Conservation (phyloP, 192 early-diverging fungal species). For the Coemansia sp. region DNA sequence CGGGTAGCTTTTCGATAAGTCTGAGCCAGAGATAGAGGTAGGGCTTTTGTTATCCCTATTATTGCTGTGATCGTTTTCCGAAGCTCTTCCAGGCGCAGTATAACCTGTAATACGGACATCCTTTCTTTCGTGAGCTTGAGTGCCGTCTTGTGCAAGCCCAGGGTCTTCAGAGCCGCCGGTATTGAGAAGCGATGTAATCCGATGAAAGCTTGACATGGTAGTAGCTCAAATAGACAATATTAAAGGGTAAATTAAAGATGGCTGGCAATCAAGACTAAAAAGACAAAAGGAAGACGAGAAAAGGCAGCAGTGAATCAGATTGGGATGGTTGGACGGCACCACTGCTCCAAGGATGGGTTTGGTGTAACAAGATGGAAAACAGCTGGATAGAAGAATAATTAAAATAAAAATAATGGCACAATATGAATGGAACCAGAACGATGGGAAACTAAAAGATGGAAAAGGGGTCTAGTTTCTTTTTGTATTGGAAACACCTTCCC, state of each 20-base stretch:
- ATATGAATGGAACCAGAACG: no score
- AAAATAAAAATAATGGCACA: no score
- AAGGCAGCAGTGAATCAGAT: neutral
- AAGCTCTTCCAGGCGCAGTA: neutral
- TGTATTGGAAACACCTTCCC: no score
- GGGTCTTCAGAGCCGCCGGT: neutral
- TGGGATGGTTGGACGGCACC: no score
- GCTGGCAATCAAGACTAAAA: neutral
- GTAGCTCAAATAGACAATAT: neutral
- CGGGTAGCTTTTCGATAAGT: neutral
- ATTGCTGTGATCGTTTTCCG: neutral
- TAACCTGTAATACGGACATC: neutral
- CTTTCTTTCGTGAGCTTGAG: neutral
- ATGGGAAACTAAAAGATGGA: no score
- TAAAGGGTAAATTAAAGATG: neutral
- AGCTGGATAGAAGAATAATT: no score
- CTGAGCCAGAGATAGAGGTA: neutral
- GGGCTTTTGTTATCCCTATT: neutral
- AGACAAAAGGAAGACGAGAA: neutral
- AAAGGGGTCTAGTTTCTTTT: no score
- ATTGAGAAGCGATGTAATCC: conserved; percentile 28
- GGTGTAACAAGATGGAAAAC: no score
- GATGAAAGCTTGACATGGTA: conserved; percentile 22
- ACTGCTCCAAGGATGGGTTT: no score
- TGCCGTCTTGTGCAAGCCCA: neutral